phyloP scores from a whole-genome alignment of 306 rosid genomes.

The Prunus mira region DNA sequence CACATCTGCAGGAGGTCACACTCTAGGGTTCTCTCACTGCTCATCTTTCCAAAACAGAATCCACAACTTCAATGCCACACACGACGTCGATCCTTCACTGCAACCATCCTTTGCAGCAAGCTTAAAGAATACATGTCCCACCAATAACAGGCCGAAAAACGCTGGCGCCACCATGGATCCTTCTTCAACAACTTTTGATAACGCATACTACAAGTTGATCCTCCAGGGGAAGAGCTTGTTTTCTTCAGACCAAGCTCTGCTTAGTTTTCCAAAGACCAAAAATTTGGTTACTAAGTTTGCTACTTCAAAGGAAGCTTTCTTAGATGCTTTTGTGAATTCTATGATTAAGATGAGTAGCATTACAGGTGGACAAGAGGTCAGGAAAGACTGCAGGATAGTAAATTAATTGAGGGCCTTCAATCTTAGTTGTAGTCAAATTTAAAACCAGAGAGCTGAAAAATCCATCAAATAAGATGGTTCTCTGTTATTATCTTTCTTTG shows the following conservation, averaged over 20 bases:
- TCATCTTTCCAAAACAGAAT: slow-evolving; percentile 55
- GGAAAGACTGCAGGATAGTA: slow-evolving; percentile 51
- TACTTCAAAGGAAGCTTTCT: slow-evolving; percentile 38
- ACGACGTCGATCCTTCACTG: slow-evolving; percentile 58
- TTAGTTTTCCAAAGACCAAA: slow-evolving; percentile 36
- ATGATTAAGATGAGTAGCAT: slow-evolving; percentile 47
- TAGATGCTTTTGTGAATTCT: slow-evolving; percentile 34
- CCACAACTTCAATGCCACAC: slow-evolving; percentile 55
- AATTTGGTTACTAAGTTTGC: slow-evolving; percentile 35
- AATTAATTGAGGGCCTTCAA: slow-evolving; percentile 25
- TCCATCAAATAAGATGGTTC: slow-evolving; percentile 1
- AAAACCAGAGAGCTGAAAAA: slow-evolving; percentile 8
- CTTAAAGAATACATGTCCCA: slow-evolving; percentile 34
- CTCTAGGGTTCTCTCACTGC: slow-evolving; percentile 88
- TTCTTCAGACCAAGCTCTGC: slow-evolving; percentile 47
- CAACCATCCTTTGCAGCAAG: slow-evolving; percentile 42
- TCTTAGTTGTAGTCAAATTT: slow-evolving; percentile 16
- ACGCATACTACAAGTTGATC: slow-evolving; percentile 39
- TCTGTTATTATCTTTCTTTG: not conserved
- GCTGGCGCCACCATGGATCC: slow-evolving; percentile 44
- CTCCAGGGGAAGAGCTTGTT: slow-evolving; percentile 40
- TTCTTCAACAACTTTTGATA: slow-evolving; percentile 43
- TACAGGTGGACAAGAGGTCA: slow-evolving; percentile 53
- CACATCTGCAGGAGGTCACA: slow-evolving; percentile 71
- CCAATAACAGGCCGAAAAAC: slow-evolving; percentile 29